Evolutionary conservation across 176 grass and related monocot genomes (phyloP), one percentile per base, ranked within the genome.

Genomic region (Raddia guianensis): DNA sequence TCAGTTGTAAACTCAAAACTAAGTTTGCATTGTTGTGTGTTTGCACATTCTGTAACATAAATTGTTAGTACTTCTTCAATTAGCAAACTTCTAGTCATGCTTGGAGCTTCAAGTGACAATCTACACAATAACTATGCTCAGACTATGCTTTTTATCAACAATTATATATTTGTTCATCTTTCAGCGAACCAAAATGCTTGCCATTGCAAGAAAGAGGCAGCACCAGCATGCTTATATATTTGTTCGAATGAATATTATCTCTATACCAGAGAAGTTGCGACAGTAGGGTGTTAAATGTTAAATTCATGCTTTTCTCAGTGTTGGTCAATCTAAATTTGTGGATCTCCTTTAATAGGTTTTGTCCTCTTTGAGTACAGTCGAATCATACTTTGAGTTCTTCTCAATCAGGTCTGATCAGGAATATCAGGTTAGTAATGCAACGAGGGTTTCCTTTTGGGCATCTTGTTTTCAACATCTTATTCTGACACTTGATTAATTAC

Each of bases 371-470:
- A 88, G 74, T 78, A 92, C 91, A 76, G 61, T 91, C 63, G 87
- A 92, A 64, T 92, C 92, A 65, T 98, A 92, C 80, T 94, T 98
- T 56, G 92, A 94, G 68, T 91, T 91, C 66, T 94, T 94, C 90
- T 89, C 87, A 75, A 87, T 76, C 64, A 98, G 79, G 71, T 66
- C 83, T 85, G 90, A 85, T 19, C 85, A 85, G 56, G 90, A 94
- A 79, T 83, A 85, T 82, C 88, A 91, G 90, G 95, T 98, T 72
- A 87, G 75, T 63, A 67, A 52, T 74, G 10, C 6, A 63, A 75
- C 32, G 12, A 76, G 54, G 8, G 20, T 72, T 86, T 87, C 43
- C 13, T 82, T 81, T 70, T 71, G 14, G 42, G 49, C 27, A 63
- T 50, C 49, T 64, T 88, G 42, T 76, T 85, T 76, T 81, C 10